These are phyloP conservation scores for Irpex lacteus DNA, from an alignment of 1,284 basidiomycete genomes.

Conservation along the genomic window DNA sequence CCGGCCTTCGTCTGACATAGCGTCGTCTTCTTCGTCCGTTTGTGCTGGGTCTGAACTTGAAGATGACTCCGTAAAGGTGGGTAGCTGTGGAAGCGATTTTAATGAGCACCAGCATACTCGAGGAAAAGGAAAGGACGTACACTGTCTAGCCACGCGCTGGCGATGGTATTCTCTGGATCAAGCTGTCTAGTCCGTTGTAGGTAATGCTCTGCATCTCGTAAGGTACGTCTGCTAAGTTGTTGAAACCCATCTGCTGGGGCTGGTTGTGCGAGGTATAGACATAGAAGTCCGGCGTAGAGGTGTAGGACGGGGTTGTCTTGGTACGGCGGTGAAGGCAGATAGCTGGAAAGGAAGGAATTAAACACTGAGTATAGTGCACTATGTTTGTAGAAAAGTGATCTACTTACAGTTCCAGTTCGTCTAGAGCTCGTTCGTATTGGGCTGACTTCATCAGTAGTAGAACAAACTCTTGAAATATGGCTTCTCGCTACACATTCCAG, in stretches of 20 bases:
- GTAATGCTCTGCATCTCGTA: conserved; percentile 61
- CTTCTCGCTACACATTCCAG: conserved; percentile 54
- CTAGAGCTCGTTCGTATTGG: conserved; percentile 67
- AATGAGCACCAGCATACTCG: not conserved
- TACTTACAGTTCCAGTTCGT: conserved; percentile 80
- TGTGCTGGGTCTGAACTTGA: conserved; percentile 22
- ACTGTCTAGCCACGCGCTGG: conserved; percentile 49
- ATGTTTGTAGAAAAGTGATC: no score
- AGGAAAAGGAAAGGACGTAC: conserved; percentile 30
- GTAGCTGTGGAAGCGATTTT: no score
- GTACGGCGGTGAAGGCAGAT: conserved; percentile 82
- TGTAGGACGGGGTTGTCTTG: conserved; percentile 78
- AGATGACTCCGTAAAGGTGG: no score
- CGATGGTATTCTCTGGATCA: conserved; percentile 57
- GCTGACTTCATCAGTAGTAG: conserved; percentile 60
- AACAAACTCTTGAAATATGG: conserved; percentile 72
- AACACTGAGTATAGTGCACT: not conserved
- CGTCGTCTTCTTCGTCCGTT: conserved; percentile 44
- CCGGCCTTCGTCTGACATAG: conserved; percentile 10
- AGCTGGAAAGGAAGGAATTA: conserved; percentile 43
- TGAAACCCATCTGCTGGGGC: not conserved
- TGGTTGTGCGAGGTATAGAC: conserved; percentile 57
- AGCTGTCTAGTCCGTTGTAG: conserved; percentile 59
- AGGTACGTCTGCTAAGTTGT: conserved; percentile 20
- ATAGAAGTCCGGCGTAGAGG: conserved; percentile 77